A percentile compares a stretch with the other conserved stretches of the same genome.
phyloP scores from a whole-genome alignment of 176 grass and related monocot species.

The Triticum turgidum region DNA sequence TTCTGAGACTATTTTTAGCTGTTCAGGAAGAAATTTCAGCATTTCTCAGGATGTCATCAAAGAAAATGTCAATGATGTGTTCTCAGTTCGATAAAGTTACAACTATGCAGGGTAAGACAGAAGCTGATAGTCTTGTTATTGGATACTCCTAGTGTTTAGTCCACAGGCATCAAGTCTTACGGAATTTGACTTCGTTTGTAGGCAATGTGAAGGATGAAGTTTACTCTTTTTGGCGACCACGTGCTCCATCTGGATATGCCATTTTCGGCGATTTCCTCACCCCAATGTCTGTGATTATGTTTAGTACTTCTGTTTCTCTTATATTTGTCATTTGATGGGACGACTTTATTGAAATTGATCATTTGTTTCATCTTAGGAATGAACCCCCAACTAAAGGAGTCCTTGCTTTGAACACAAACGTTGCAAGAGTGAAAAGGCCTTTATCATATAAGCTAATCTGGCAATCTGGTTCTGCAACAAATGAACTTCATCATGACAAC shows the following conservation, averaged over 20 bases:
- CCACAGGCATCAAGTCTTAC: slow-evolving; percentile 17
- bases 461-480: slow-evolving; percentile 45
- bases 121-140: slow-evolving; percentile 10
- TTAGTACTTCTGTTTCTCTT: slow-evolving; percentile 26
- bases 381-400: slow-evolving; percentile 86
- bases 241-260: slow-evolving; percentile 95
- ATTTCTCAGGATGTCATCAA: slow-evolving; percentile 84
- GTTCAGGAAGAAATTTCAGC: slow-evolving; percentile 96
- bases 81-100: slow-evolving; percentile 89
- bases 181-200: slow-evolving; percentile 40
- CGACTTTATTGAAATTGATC: slow-evolving; percentile 24
- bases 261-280: slow-evolving; percentile 88
- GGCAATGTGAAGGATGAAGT: slow-evolving; percentile 61
- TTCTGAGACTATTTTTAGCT: slow-evolving; percentile 87
- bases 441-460: slow-evolving; percentile 87
- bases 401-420: slow-evolving; percentile 89
- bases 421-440: slow-evolving; percentile 91
- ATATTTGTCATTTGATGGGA: slow-evolving; percentile 22
- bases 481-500: slow-evolving; percentile 26
- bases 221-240: slow-evolving; percentile 93
- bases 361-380: slow-evolving; percentile 58
- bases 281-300: slow-evolving; percentile 61
- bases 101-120: slow-evolving; percentile 58
- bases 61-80: slow-evolving; percentile 73
- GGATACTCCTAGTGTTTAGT: slow-evolving; percentile 10